A percentile compares a stretch with the other conserved stretches of the same genome.
Evolutionary conservation across 441 rosid species (phyloP).

Genomic region (Erodium moschatum): DNA sequence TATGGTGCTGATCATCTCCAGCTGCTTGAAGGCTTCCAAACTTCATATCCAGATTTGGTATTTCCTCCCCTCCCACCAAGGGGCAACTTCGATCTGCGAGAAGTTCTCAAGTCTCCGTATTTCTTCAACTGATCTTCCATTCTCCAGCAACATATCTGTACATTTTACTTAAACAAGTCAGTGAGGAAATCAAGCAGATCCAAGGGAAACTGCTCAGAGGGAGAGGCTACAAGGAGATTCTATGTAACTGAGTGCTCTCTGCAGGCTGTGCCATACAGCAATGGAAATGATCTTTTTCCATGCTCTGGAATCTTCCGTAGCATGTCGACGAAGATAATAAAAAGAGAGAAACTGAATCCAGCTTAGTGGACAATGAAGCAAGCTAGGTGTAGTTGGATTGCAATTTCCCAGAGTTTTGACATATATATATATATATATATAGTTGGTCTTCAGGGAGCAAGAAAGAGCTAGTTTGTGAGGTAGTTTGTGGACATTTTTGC

Average conservation of each 20-base stretch:
- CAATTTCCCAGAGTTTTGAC: neutral
- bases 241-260: neutral
- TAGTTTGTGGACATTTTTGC: neutral
- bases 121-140: constrained; percentile 60
- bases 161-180: neutral
- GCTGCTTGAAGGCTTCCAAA: constrained; percentile 79
- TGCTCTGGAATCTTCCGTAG: neutral
- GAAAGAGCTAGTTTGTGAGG: neutral
- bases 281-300: neutral
- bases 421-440: too few species aligned
- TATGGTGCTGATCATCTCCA: constrained; percentile 26
- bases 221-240: neutral
- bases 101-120: constrained; percentile 71
- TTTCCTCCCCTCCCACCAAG: constrained; percentile 81
- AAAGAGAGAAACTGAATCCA: constrained; percentile 3
- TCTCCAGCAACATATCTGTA: constrained; percentile 10
- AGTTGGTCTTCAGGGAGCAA: neutral
- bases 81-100: constrained; percentile 64
- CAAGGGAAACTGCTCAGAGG: neutral
- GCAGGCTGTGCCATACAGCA: neutral
- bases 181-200: neutral
- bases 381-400: neutral
- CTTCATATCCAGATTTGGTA: constrained; percentile 46
- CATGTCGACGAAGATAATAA: neutral
- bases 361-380: neutral